phyloP scores from a whole-genome alignment of 192 early-diverging fungal genomes.

The Lobosporangium transversale region DNA sequence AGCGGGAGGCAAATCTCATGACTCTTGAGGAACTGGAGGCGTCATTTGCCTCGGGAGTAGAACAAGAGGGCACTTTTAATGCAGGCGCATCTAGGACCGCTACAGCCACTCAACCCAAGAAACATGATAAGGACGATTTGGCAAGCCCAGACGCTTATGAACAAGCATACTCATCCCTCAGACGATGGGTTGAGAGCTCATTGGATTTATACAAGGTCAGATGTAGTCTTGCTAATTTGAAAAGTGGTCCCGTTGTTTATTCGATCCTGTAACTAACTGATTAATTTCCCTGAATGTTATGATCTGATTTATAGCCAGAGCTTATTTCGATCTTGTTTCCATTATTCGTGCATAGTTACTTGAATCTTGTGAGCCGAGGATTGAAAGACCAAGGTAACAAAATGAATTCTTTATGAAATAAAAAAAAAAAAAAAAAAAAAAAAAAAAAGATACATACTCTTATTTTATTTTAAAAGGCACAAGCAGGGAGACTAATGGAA shows the following conservation, averaged over 20 bases:
- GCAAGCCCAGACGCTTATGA: slow-evolving; percentile 85
- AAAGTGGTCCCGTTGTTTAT: background rate
- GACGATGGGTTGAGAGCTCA: slow-evolving; percentile 92
- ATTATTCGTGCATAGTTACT: slow-evolving; percentile 90
- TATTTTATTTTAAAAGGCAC: slow-evolving; percentile 2
- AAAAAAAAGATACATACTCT: background rate
- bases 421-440: too few relatives aligned
- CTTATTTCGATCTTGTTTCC: slow-evolving; percentile 87
- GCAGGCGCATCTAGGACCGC: too few relatives aligned
- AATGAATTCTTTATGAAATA: too few relatives aligned
- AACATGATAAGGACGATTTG: slow-evolving; percentile 65
- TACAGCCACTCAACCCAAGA: too few relatives aligned
- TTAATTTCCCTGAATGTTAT: slow-evolving; percentile 12
- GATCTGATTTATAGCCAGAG: slow-evolving; percentile 76
- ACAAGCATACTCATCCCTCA: slow-evolving; percentile 78
- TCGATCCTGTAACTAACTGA: background rate
- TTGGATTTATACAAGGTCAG: slow-evolving; percentile 91
- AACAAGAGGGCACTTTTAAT: background rate
- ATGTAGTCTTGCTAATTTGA: too few relatives aligned
- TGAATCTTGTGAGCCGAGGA: slow-evolving; percentile 80
- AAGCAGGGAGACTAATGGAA: too few relatives aligned
- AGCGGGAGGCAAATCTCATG: slow-evolving; percentile 66
- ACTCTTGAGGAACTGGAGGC: slow-evolving; percentile 57
- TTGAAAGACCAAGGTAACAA: slow-evolving; percentile 63
- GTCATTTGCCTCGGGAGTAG: background rate